Conservation (phyloP, 768 basidiomycete species). For the Baorangia bicolor region DNA sequence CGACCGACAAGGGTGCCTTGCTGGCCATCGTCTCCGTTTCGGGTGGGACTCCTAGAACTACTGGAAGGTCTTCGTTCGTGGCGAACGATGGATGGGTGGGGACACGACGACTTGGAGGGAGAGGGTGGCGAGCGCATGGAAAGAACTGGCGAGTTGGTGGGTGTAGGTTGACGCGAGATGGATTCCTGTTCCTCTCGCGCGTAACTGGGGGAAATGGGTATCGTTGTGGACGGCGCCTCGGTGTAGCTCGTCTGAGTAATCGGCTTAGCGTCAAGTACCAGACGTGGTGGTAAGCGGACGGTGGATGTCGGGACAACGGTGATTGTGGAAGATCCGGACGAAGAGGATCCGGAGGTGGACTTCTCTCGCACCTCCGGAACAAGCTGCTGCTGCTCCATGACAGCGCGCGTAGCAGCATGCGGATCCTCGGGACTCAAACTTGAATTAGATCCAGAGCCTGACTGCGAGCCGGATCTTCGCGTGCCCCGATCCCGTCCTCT, state of each 20-base stretch:
- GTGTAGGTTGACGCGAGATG: conserved; percentile 50
- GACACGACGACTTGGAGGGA: conserved; percentile 3
- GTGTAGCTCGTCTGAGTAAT: conserved; percentile 27
- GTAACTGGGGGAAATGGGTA: conserved; percentile 24
- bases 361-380: conserved; percentile 17
- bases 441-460: conserved; percentile 35
- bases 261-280: conserved; percentile 30
- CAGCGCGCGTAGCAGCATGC: neutral
- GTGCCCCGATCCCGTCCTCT: conserved; percentile 30
- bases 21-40: conserved; percentile 29
- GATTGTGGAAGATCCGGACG: conserved; percentile 27
- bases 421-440: conserved; percentile 35
- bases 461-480: conserved; percentile 27
- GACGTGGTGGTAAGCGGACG: conserved; percentile 25
- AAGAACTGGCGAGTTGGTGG: conserved; percentile 59
- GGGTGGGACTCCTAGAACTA: conserved; percentile 25
- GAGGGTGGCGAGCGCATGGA: conserved; percentile 27
- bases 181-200: conserved; percentile 37
- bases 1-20: conserved; percentile 51
- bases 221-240: conserved; percentile 15
- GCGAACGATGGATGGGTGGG: neutral
- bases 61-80: conserved; percentile 20
- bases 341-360: conserved; percentile 19
- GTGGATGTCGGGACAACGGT: conserved; percentile 13
- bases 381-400: conserved; percentile 1